These are phyloP conservation scores for Pseudonitzschia pungens DNA, from an alignment of 108 stramenopile genomes.

Conservation along the genomic window DNA sequence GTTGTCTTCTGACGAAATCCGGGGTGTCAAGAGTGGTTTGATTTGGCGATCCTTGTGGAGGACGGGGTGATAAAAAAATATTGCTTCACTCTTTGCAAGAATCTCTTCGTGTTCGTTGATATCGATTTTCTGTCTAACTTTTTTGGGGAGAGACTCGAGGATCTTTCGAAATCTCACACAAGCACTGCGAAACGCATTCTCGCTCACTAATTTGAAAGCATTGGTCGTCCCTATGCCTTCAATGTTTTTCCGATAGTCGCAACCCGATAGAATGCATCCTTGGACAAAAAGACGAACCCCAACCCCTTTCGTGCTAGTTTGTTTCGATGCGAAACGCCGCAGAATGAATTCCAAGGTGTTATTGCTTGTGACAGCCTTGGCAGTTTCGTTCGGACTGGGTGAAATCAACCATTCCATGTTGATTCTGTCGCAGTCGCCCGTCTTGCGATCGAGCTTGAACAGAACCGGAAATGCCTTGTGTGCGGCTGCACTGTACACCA, in stretches of 20 bases:
- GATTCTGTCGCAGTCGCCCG: slow-evolving; percentile 71
- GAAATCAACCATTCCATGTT: slow-evolving; percentile 79
- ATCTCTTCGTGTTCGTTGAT: slow-evolving; percentile 62
- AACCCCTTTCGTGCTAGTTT: slow-evolving; percentile 50
- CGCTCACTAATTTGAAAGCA: slow-evolving; percentile 83
- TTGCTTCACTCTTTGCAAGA: slow-evolving; percentile 71
- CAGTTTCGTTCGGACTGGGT: neutral
- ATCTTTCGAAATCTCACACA: slow-evolving; percentile 53
- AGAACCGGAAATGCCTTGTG: slow-evolving; percentile 64
- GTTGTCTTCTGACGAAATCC: neutral
- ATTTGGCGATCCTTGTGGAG: slow-evolving; percentile 14
- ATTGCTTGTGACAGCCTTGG: slow-evolving; percentile 11
- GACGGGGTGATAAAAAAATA: slow-evolving; percentile 87
- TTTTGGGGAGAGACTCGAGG: slow-evolving; percentile 37
- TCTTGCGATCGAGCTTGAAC: slow-evolving; percentile 78
- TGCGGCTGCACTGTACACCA: slow-evolving; percentile 72
- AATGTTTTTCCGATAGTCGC: slow-evolving; percentile 89
- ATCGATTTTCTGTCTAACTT: slow-evolving; percentile 35
- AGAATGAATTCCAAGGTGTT: slow-evolving; percentile 45
- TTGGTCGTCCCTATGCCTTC: slow-evolving; percentile 87
- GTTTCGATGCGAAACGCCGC: slow-evolving; percentile 41
- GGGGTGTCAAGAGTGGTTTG: slow-evolving; percentile 11
- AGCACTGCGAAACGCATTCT: slow-evolving; percentile 54
- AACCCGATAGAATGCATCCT: slow-evolving; percentile 93
- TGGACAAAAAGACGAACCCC: slow-evolving; percentile 89